Percentiles rank a stretch among this genome's conserved stretches.
Conservation (phyloP, 768 basidiomycete species). For the Hericium coralloides region DNA sequence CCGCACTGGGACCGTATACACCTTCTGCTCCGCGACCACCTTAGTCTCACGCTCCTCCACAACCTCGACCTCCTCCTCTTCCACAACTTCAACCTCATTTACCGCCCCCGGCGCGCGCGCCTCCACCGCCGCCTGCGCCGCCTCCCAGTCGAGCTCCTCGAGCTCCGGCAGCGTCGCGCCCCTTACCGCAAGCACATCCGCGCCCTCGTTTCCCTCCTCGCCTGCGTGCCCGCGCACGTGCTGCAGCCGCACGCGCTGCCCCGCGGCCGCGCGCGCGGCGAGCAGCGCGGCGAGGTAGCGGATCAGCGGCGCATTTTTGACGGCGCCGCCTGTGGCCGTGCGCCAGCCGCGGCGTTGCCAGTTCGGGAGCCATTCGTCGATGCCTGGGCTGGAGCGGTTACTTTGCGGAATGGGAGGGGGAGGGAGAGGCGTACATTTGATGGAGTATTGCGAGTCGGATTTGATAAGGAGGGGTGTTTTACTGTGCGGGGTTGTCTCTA, state of each 20-base stretch:
- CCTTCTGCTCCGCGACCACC: neutral
- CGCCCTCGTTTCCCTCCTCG: slow-evolving; percentile 76
- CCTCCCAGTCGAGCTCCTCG: slow-evolving; percentile 54
- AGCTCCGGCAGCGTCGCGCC: slow-evolving; percentile 36
- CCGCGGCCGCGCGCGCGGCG: slow-evolving; percentile 36
- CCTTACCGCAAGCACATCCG: slow-evolving; percentile 62
- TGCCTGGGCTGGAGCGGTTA: slow-evolving; percentile 36
- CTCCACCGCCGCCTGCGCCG: slow-evolving; percentile 5
- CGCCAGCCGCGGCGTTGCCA: slow-evolving; percentile 54
- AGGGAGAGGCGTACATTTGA: slow-evolving; percentile 45
- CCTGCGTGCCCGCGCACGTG: slow-evolving; percentile 80
- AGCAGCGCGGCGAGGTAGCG: slow-evolving; percentile 60
- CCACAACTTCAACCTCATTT: neutral
- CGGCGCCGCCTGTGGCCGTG: slow-evolving; percentile 38
- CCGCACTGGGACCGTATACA: neutral
- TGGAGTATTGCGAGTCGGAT: slow-evolving; percentile 81
- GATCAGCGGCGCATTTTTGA: slow-evolving; percentile 70
- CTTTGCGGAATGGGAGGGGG: neutral
- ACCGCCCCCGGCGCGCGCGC: neutral
- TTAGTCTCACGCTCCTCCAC: neutral
- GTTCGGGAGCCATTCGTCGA: slow-evolving; percentile 55
- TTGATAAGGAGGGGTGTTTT: slow-evolving; percentile 60
- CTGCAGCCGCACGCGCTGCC: slow-evolving; percentile 50
- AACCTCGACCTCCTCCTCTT: neutral
- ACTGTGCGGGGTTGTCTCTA: slow-evolving; percentile 60